phyloP scores from a whole-genome alignment of 345 rosid species.

The Passiflora organensis region DNA sequence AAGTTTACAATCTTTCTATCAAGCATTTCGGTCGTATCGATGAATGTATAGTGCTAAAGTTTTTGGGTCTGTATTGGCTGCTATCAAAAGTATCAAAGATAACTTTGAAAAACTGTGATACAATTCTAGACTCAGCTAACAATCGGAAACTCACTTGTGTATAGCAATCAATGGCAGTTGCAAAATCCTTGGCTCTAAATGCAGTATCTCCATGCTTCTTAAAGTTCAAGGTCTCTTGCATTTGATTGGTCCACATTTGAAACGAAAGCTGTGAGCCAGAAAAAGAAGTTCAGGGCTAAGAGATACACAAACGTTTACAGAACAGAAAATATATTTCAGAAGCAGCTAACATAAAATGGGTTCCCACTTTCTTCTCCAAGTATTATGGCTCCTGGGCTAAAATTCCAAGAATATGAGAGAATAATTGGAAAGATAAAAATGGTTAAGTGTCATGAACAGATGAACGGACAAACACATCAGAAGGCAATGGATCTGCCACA shows the following conservation, averaged over 20 bases:
- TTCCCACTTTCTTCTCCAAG: neutral
- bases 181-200: constrained; percentile 81
- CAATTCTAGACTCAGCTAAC: too few relatives aligned
- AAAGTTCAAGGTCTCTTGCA: constrained; percentile 86
- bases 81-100: too few relatives aligned
- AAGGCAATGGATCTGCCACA: too few relatives aligned
- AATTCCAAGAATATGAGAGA: too few relatives aligned
- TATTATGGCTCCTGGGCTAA: too few relatives aligned
- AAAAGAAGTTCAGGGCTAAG: neutral
- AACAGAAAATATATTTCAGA: neutral
- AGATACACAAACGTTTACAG: neutral
- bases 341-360: neutral
- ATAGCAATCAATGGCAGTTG: constrained; percentile 67
- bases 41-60: neutral
- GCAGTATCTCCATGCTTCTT: constrained; percentile 92
- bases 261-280: constrained; percentile 65
- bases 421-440: too few relatives aligned
- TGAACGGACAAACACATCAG: too few relatives aligned
- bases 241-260: constrained; percentile 94
- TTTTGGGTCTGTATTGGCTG: too few relatives aligned
- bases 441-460: too few relatives aligned
- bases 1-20: too few relatives aligned
- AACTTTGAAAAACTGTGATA: too few relatives aligned
- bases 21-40: too few relatives aligned
- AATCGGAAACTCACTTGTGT: constrained; percentile 46